Conservation (phyloP, 2,329 filamentous ascomycete genomes). For the Talaromyces rugulosus region DNA sequence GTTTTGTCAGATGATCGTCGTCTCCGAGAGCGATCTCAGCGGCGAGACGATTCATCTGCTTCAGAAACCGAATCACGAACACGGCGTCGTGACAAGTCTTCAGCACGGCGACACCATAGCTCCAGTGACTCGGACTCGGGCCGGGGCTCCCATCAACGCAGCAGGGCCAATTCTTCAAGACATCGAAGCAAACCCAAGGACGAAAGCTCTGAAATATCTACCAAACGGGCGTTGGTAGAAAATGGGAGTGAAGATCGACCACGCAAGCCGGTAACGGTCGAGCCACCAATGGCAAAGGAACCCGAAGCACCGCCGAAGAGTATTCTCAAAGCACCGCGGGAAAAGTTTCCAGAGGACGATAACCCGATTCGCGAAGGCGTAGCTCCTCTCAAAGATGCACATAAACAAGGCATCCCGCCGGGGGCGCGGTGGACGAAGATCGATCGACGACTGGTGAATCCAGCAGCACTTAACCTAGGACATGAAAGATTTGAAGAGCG, state of each 20-base stretch:
- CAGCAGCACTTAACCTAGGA: slow-evolving; percentile 77
- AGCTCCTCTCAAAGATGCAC: slow-evolving; percentile 85
- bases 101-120: slow-evolving; percentile 18
- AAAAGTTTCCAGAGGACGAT: slow-evolving; percentile 80
- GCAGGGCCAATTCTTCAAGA: slow-evolving; percentile 10
- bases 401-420: slow-evolving; percentile 65
- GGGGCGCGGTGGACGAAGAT: slow-evolving; percentile 93
- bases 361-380: slow-evolving; percentile 84
- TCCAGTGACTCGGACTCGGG: slow-evolving; percentile 22
- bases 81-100: slow-evolving; percentile 26
- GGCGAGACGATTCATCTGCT: slow-evolving; percentile 16
- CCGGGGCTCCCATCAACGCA: slow-evolving; percentile 18
- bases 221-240: slow-evolving; percentile 17
- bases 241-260: slow-evolving; percentile 17
- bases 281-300: slow-evolving; percentile 41
- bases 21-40: slow-evolving; percentile 19
- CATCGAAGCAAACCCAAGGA: slow-evolving; percentile 14
- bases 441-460: slow-evolving; percentile 80
- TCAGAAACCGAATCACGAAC: slow-evolving; percentile 32
- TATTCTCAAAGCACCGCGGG: slow-evolving; percentile 78
- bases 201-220: slow-evolving; percentile 12
- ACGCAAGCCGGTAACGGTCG: slow-evolving; percentile 25
- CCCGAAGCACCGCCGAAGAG: slow-evolving; percentile 67
- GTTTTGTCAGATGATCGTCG: slow-evolving; percentile 16
- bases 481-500: slow-evolving; percentile 88